Conservation (phyloP, 768 basidiomycete species). For the Boletus sp. region DNA sequence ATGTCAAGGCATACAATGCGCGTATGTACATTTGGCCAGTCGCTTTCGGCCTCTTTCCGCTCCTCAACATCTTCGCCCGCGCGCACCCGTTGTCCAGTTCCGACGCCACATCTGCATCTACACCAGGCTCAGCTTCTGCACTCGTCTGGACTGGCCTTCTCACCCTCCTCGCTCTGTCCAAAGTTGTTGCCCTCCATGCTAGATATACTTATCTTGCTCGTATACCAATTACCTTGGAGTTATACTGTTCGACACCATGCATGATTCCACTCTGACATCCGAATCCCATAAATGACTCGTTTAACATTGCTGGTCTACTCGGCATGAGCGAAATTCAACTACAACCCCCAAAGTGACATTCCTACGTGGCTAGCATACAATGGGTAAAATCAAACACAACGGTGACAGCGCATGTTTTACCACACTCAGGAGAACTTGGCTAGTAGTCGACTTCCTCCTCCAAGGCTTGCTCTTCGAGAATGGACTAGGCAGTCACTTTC, state of each 20-base stretch:
- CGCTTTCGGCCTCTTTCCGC: constrained; percentile 46
- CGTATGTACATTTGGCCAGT: constrained; percentile 55
- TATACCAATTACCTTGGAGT: too few relatives aligned
- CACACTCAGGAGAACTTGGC: not conserved
- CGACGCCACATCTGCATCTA: constrained; percentile 8
- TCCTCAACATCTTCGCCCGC: constrained; percentile 48
- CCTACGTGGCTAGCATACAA: too few relatives aligned
- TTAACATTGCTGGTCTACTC: not conserved
- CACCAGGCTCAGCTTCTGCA: constrained; percentile 12
- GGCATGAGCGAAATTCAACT: not conserved
- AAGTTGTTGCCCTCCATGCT: constrained; percentile 5
- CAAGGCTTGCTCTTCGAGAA: too few relatives aligned
- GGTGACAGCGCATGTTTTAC: not conserved
- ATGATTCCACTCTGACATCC: not conserved
- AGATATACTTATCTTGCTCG: too few relatives aligned
- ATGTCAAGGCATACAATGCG: constrained; percentile 46
- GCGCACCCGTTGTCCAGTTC: constrained; percentile 1
- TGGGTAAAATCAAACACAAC: too few relatives aligned
- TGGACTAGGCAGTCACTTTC: too few relatives aligned
- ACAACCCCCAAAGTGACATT: too few relatives aligned
- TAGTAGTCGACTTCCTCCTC: not conserved
- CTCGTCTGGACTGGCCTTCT: constrained; percentile 50
- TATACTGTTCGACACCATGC: not conserved
- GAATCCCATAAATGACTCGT: not conserved
- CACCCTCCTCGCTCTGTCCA: constrained; percentile 38